These are phyloP conservation scores for Laguncularia racemosa DNA, from an alignment of 345 rosid genomes.

Conservation along the genomic window DNA sequence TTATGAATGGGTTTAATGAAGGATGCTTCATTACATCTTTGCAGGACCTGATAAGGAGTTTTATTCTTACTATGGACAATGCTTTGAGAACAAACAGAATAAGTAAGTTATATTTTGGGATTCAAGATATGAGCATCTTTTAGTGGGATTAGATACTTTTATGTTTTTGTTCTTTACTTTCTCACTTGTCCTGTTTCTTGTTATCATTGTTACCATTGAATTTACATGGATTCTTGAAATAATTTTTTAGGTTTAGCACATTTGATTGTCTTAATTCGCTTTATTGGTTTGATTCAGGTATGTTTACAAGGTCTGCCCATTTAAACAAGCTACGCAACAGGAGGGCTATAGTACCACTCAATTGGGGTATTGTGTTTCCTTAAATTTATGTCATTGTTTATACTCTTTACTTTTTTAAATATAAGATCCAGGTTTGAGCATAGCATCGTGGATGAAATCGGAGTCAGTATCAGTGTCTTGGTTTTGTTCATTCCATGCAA, in stretches of 20 bases:
- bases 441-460: no score
- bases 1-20: not conserved
- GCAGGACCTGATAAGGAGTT: slow-evolving; percentile 90
- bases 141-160: not conserved
- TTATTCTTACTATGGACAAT: slow-evolving; percentile 68
- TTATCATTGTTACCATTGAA: slow-evolving; percentile 3
- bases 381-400: not conserved
- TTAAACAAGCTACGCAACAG: slow-evolving; percentile 77
- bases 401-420: no score
- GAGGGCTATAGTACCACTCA: slow-evolving; percentile 63
- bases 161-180: not conserved
- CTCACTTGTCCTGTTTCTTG: not conserved
- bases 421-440: no score
- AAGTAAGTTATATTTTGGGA: slow-evolving; percentile 32
- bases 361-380: slow-evolving; percentile 62
- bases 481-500: no score
- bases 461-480: no score
- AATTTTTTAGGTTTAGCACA: not conserved
- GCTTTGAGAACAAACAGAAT: slow-evolving; percentile 87
- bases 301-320: slow-evolving; percentile 85
- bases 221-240: no score
- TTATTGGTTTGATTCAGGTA: slow-evolving; percentile 40
- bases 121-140: no score
- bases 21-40: slow-evolving; percentile 4
- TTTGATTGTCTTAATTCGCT: slow-evolving; percentile 1